Evolutionary conservation across 208 protist genomes (phyloP), one percentile per base, ranked within the genome.

Genomic region (Leishmania tarentolae): DNA sequence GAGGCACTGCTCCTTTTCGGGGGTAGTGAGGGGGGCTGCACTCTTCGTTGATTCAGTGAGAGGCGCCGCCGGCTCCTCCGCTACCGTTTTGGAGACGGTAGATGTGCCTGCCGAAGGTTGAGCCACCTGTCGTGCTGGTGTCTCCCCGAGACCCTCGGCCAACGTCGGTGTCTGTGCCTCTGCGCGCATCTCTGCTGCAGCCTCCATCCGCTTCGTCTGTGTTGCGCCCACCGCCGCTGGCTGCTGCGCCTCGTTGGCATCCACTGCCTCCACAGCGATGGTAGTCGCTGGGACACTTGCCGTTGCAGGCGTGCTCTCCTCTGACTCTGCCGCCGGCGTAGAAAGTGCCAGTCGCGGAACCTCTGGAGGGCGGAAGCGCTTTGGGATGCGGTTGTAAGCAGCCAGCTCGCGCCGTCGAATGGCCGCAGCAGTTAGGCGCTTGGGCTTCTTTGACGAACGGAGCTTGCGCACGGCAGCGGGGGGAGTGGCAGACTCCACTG

Each of bases 351-450:
- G 19, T 78, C 70, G 71, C 37, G 69, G 40, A 61, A 52, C 59
- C 42, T n/a, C 35, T 47, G 47, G 66, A 2, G 82, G 73, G 42
- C 77, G 77, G 66, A 81, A 81, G 40, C 77, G 82, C 56, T 63
- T 69, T 4, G 82, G 78, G 42, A 86, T 82, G 74, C 82, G 82
- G 40, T 86, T 86, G 65, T 81, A 65, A 19, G 81, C 81, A 0
- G 81, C 69, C 21, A 80, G 17, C 76, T 84, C 81, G 81, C 81
- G 81, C 13, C 81, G 81, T 42, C 81, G 76, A 50, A 78, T 72
- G 31, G 81, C 81, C 8, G 81, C 81, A 1, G 81, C 52, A 52
- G 68, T 80, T 31, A 84, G 59, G n/a, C 57, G 70, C 59, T 80
- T 84, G 52, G 21, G 17, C 65, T 66, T 74, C 40, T 81, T 82